These are phyloP conservation scores for Microsporum canis DNA, from an alignment of 2,329 filamentous ascomycete genomes.

Conservation along the genomic window DNA sequence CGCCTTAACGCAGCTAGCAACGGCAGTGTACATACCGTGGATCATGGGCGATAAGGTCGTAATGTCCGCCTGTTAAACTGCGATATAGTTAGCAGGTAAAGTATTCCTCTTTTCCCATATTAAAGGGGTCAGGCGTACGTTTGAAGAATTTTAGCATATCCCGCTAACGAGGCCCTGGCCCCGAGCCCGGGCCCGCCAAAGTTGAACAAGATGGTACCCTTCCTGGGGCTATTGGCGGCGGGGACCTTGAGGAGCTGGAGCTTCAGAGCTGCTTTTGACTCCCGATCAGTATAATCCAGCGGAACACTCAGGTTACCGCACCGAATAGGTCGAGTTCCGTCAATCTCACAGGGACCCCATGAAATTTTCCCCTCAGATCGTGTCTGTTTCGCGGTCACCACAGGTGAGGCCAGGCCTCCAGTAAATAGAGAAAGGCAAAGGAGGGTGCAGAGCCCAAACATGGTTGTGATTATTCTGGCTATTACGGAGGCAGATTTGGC, in stretches of 20 bases:
- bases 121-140: neutral
- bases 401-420: neutral
- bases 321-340: slow-evolving; percentile 6
- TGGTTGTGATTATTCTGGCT: neutral
- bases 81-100: neutral
- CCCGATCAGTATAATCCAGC: slow-evolving; percentile 22
- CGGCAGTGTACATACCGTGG: slow-evolving; percentile 10
- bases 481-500: neutral
- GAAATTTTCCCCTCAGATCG: neutral
- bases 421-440: neutral
- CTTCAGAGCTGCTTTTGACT: slow-evolving; percentile 16
- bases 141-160: neutral
- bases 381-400: neutral
- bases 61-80: slow-evolving; percentile 10
- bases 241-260: slow-evolving; percentile 20
- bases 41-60: slow-evolving; percentile 13
- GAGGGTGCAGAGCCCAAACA: neutral
- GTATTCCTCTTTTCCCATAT: neutral
- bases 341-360: slow-evolving; percentile 4
- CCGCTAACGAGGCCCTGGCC: slow-evolving; percentile 7
- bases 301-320: slow-evolving; percentile 25
- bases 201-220: slow-evolving; percentile 24
- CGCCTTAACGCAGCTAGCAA: neutral
- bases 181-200: slow-evolving; percentile 20
- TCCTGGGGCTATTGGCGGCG: slow-evolving; percentile 19